Conservation (phyloP, 1,284 basidiomycete species). For the Cerrena zonata region DNA sequence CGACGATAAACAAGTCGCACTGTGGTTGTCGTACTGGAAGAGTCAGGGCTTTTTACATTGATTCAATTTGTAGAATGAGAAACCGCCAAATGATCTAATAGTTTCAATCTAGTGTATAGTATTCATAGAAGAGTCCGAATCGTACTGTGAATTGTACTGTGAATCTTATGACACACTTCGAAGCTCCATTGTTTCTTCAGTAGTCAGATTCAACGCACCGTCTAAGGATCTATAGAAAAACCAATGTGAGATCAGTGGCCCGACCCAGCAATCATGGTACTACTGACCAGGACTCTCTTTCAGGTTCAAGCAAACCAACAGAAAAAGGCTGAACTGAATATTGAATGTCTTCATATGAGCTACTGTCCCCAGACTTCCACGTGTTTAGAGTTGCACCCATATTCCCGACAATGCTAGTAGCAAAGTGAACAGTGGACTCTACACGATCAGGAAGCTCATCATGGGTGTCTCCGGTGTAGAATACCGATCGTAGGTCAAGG, state of each 20-base stretch:
- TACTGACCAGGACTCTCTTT: neutral
- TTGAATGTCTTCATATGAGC: neutral
- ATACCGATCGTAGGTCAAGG: neutral
- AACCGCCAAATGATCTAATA: too few relatives aligned
- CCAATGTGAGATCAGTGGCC: too few relatives aligned
- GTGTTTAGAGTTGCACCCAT: neutral
- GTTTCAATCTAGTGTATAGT: too few relatives aligned
- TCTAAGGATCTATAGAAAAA: too few relatives aligned
- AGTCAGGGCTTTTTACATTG: neutral
- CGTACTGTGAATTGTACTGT: too few relatives aligned
- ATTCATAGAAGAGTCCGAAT: too few relatives aligned
- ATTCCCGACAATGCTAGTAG: neutral
- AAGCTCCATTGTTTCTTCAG: too few relatives aligned
- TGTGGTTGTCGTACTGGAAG: slow-evolving; percentile 2
- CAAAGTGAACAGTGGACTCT: neutral
- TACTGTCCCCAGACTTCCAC: neutral
- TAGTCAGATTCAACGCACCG: too few relatives aligned
- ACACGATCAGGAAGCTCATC: neutral
- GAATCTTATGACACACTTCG: too few relatives aligned
- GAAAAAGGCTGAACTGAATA: neutral
- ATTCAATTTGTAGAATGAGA: too few relatives aligned
- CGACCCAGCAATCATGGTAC: too few relatives aligned
- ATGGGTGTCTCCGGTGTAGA: neutral
- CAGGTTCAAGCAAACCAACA: neutral
- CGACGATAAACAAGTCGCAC: neutral